Conservation (phyloP, 2,329 filamentous ascomycete species). For the Neocucurbitaria cava region DNA sequence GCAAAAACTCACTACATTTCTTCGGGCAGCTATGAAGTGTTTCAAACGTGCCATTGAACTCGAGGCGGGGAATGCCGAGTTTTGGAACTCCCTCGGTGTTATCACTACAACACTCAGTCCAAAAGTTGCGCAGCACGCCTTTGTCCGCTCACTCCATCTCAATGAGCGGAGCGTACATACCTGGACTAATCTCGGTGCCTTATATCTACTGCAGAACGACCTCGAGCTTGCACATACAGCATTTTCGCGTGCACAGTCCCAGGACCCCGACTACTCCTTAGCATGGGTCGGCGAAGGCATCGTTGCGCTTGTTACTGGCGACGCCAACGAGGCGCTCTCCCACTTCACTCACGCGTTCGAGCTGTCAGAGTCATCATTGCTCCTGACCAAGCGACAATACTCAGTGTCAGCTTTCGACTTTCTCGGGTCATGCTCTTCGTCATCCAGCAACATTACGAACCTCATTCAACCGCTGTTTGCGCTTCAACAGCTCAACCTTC, state of each 20-base stretch:
- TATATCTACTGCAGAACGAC: slow-evolving; percentile 87
- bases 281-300: slow-evolving; percentile 95
- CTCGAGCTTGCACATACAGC: slow-evolving; percentile 84
- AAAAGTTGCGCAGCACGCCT: slow-evolving; percentile 88
- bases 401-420: slow-evolving; percentile 83
- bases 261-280: slow-evolving; percentile 90
- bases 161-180: slow-evolving; percentile 83
- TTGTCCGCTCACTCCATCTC: slow-evolving; percentile 89
- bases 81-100: slow-evolving; percentile 96
- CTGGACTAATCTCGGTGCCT: slow-evolving; percentile 89
- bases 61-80: slow-evolving; percentile 91
- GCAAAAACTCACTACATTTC: slow-evolving; percentile 66
- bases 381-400: slow-evolving; percentile 79
- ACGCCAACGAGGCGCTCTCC: slow-evolving; percentile 77
- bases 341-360: slow-evolving; percentile 95
- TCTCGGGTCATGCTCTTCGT: slow-evolving; percentile 65
- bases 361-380: slow-evolving; percentile 79
- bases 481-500: slow-evolving; percentile 77
- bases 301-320: slow-evolving; percentile 77
- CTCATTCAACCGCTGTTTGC: slow-evolving; percentile 90
- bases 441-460: slow-evolving; percentile 60
- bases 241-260: slow-evolving; percentile 89
- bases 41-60: slow-evolving; percentile 97
- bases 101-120: slow-evolving; percentile 87
- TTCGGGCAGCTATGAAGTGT: slow-evolving; percentile 82